phyloP scores from a whole-genome alignment of 2,329 filamentous ascomycete species.

The Alternaria longipes region DNA sequence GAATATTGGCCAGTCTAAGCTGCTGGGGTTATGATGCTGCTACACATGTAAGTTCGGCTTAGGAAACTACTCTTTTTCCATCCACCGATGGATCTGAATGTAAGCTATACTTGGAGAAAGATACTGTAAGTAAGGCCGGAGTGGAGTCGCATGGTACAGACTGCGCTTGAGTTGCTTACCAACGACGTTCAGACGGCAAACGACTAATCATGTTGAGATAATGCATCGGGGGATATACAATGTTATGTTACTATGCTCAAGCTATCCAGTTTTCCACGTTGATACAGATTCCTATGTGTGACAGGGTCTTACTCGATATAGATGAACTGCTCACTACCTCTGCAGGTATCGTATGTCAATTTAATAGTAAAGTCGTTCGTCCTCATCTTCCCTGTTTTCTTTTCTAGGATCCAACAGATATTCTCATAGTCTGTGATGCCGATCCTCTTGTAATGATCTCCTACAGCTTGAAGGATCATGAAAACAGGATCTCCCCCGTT shows the following conservation, averaged over 20 bases:
- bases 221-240: no score
- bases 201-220: no score
- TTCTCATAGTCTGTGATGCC: neutral
- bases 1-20: neutral
- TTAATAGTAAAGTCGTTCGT: no score
- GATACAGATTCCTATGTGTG: no score
- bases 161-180: no score
- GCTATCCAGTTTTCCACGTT: rapidly evolving
- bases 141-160: neutral
- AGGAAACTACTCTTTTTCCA: neutral
- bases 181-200: rapidly evolving
- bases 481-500: no score
- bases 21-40: neutral
- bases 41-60: neutral
- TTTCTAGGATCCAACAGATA: no score
- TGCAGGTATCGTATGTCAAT: no score
- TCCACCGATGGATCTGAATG: neutral
- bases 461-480: neutral
- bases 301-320: neutral
- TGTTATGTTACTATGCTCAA: rapidly evolving
- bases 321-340: rapidly evolving
- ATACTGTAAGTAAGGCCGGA: neutral
- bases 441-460: neutral
- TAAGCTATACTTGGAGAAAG: neutral
- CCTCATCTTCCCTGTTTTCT: no score